Conservation (phyloP, 2,329 filamentous ascomycete species). For the Phialophora chinensis region DNA sequence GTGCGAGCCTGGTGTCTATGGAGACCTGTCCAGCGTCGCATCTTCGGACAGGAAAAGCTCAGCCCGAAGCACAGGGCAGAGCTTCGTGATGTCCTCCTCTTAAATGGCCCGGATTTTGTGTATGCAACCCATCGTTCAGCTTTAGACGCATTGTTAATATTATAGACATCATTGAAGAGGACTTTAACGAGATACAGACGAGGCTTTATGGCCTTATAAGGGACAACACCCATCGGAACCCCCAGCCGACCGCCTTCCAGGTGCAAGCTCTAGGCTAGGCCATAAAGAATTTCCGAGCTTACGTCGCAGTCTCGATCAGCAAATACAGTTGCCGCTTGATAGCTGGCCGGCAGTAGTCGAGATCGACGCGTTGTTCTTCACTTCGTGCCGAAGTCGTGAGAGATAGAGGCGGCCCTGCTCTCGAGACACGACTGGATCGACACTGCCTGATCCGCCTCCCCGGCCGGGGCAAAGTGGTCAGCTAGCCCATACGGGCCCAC, state of each 20-base stretch:
- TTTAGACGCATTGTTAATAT: background rate
- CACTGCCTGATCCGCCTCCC: background rate
- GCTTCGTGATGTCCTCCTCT: background rate
- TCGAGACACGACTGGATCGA: background rate
- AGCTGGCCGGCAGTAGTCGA: background rate
- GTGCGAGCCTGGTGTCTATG: constrained; percentile 3
- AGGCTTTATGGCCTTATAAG: background rate
- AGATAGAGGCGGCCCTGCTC: background rate
- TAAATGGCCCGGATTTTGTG: background rate
- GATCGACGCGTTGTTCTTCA: background rate
- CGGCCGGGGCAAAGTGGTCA: background rate
- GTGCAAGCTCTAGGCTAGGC: background rate
- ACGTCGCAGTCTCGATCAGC: background rate
- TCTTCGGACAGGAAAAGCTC: background rate
- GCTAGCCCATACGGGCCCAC: too few species aligned
- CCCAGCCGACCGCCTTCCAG: background rate
- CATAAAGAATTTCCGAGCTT: background rate
- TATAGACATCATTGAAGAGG: background rate
- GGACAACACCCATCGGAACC: background rate
- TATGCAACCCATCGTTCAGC: background rate
- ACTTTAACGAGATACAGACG: background rate
- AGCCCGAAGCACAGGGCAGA: background rate
- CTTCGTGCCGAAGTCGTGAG: constrained; percentile 3
- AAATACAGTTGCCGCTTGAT: background rate
- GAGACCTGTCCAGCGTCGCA: background rate